phyloP scores from a whole-genome alignment of 2,329 filamentous ascomycete species.

The Amauroascus verrucosus region DNA sequence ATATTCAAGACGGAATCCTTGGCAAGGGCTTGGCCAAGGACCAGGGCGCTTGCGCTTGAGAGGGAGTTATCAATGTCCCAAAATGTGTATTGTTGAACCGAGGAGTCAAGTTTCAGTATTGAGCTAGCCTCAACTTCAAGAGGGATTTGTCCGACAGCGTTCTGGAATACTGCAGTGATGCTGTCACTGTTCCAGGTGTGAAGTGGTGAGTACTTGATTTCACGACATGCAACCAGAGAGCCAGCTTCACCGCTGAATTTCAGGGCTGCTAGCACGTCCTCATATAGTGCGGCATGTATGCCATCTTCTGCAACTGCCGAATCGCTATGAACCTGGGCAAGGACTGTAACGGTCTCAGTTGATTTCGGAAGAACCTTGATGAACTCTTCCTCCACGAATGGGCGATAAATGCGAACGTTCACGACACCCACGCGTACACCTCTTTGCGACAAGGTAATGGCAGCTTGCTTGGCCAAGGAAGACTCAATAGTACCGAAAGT shows the following conservation, averaged over 20 bases:
- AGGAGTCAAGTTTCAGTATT: constrained; percentile 45
- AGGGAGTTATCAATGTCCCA: constrained; percentile 77
- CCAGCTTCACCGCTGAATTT: constrained; percentile 64
- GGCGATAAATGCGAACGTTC: constrained; percentile 86
- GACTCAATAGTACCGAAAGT: constrained; percentile 88
- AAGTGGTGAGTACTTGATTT: constrained; percentile 81
- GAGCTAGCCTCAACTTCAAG: constrained; percentile 29
- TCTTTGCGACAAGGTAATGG: constrained; percentile 58
- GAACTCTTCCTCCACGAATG: constrained; percentile 92
- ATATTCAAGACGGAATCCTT: constrained; percentile 53
- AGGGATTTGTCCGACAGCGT: constrained; percentile 34
- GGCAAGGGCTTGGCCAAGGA: constrained; percentile 50
- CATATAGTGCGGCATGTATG: constrained; percentile 74
- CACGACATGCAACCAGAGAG: constrained; percentile 55
- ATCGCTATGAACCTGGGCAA: constrained; percentile 76
- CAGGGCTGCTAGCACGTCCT: constrained; percentile 79
- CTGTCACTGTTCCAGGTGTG: constrained; percentile 50
- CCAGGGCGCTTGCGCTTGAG: constrained; percentile 54
- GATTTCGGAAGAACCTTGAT: constrained; percentile 67
- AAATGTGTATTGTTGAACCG: constrained; percentile 76
- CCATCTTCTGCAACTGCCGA: constrained; percentile 62
- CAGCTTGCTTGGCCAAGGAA: constrained; percentile 72
- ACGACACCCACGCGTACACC: constrained; percentile 75
- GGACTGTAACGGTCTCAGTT: constrained; percentile 64
- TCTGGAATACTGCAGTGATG: constrained; percentile 37